phyloP scores from a whole-genome alignment of 345 rosid species.

The Citrus hindsii region DNA sequence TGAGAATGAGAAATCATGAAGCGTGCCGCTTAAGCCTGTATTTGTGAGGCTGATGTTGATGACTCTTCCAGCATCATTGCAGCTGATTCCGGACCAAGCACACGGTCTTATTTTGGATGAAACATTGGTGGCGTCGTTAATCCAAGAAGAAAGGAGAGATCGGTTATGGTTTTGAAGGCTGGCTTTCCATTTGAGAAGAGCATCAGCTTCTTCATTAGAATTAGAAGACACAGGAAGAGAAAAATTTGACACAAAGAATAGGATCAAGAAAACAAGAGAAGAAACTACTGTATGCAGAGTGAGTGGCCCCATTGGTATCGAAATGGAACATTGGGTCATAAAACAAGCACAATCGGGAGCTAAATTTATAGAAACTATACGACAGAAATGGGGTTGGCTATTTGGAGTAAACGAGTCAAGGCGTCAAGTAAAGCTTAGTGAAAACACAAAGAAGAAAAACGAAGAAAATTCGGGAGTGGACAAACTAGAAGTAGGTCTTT shows the following conservation, averaged over 20 bases:
- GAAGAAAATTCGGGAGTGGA: no score
- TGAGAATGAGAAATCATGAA: no score
- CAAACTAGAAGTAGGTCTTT: no score
- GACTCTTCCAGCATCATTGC: no score
- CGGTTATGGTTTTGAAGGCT: not conserved
- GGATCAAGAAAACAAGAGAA: not conserved
- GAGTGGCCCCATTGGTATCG: not conserved
- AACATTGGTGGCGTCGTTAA: no score
- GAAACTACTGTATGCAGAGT: not conserved
- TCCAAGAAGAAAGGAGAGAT: no score
- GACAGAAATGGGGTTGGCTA: not conserved
- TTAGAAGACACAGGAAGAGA: not conserved
- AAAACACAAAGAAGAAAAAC: no score
- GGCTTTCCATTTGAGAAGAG: slow-evolving; percentile 25
- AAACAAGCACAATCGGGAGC: not conserved
- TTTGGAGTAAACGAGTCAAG: not conserved
- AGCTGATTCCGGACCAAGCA: no score
- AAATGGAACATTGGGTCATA: not conserved
- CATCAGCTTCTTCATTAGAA: slow-evolving; percentile 7
- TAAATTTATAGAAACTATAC: not conserved
- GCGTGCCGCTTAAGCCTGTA: no score
- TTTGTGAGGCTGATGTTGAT: no score
- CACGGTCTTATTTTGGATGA: no score
- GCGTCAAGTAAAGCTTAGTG: not conserved
- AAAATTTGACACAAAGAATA: not conserved